Evolutionary conservation across 805 yeast species (phyloP), one percentile per base, ranked within the genome.

Genomic region (Yamadazyma akitaensis): DNA sequence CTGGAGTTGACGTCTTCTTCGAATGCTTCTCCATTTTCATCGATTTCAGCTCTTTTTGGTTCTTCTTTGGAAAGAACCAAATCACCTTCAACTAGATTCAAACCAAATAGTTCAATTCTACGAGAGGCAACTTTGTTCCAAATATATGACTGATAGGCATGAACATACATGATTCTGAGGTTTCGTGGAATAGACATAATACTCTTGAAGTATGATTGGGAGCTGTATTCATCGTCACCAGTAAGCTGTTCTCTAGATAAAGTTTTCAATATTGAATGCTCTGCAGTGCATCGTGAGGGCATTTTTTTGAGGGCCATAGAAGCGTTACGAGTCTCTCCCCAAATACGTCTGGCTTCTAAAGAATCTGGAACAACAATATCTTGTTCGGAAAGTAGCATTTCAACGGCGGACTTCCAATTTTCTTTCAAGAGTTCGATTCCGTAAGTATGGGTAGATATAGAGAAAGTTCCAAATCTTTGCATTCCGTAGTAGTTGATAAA

Each of bases 401-500:
- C 86, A 5, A 76, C 92, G 1, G 95, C 97, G 12, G 72, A 75
- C 55, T 85, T 77, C 90, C 96, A 94, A 47, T 90, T 82, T 31
- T 79, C 80, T 41, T 80, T 73, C 42, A 94, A 68, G 24, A 92
- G 72, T 51, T 76, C 76, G 51, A 79, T 80, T 41, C 99, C 99
- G 44, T 91, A 74, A 26, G 76, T 78, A 64, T 94, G 97, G 0
- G 99, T 91, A 2, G 98, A 88, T 25, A 90, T 76, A 11, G 97
- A 87, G 60, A 89, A 92, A 0, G 99, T 91, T 25, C 99, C 99
- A 63, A 94, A 94, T 60, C 99, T 75, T 71, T 94, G 99, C 91
- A 94, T 85, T n/a, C 99, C 99, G 63, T 79, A 94, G 61, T 94
- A 94, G 64, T 94, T 94, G 53, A 94, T 85, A 59, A 88, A 94